Evolutionary conservation across 1,284 basidiomycete species (phyloP).

Genomic region (Chalciporus piperatoides): DNA sequence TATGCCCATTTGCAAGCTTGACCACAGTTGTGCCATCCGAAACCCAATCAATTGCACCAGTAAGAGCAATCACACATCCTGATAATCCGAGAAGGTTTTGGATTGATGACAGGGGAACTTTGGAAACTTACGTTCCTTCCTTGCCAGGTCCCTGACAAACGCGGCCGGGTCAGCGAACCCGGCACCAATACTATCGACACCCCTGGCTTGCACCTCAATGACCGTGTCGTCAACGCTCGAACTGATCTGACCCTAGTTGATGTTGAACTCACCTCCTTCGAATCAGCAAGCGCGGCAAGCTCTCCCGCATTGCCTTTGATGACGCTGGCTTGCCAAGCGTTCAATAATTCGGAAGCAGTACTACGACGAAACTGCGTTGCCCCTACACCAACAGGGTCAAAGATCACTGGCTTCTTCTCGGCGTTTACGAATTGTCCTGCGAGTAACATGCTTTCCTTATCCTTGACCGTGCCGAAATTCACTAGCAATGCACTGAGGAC

Average conservation of each 20-base stretch:
- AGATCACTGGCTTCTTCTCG: constrained; percentile 77
- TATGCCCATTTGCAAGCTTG: constrained; percentile 73
- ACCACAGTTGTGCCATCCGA: constrained; percentile 78
- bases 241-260: not conserved
- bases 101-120: not conserved
- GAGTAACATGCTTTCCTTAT: constrained; percentile 75
- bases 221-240: not conserved
- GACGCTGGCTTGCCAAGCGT: constrained; percentile 83
- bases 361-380: constrained; percentile 73
- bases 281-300: constrained; percentile 74
- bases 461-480: constrained; percentile 85
- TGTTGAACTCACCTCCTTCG: constrained; percentile 54
- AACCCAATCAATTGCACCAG: constrained; percentile 82
- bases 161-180: constrained; percentile 73
- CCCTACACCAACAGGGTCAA: constrained; percentile 94
- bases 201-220: constrained; percentile 63
- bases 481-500: constrained; percentile 74
- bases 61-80: constrained; percentile 84
- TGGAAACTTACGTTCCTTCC: constrained; percentile 62
- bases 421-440: constrained; percentile 74
- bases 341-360: constrained; percentile 68
- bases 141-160: constrained; percentile 72
- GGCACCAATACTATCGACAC: constrained; percentile 82
- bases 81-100: constrained; percentile 3
- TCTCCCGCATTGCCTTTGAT: constrained; percentile 97